phyloP scores from a whole-genome alignment of 148 eudicot species.

The Rhododendron mucronatum region DNA sequence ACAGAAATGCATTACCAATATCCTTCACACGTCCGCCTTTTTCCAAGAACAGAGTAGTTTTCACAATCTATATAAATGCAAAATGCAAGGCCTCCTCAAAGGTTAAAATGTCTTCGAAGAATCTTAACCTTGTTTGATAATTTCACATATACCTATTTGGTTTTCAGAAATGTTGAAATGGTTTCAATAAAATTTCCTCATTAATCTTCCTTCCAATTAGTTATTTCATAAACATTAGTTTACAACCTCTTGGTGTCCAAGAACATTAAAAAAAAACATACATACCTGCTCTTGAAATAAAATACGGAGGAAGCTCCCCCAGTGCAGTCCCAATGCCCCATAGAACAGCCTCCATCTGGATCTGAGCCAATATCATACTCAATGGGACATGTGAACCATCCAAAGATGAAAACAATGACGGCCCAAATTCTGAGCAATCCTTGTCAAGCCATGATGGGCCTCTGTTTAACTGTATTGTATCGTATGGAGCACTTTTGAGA shows the following conservation, averaged over 20 bases:
- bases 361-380: conserved; percentile 82
- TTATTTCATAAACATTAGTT: background rate
- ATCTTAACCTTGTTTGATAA: background rate
- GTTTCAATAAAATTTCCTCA: background rate
- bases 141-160: background rate
- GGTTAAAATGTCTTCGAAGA: background rate
- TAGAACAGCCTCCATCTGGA: conserved; percentile 83
- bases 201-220: background rate
- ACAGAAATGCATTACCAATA: background rate
- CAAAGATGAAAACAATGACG: conserved; percentile 54
- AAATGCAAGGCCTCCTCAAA: background rate
- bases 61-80: background rate
- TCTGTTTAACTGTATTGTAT: conserved; percentile 79
- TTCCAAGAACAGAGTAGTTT: background rate
- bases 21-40: background rate
- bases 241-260: background rate
- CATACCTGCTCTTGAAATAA: conserved; percentile 92
- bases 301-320: conserved; percentile 99
- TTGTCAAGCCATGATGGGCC: conserved; percentile 93
- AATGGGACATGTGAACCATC: conserved; percentile 66
- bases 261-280: background rate
- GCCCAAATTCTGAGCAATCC: conserved; percentile 84
- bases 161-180: background rate
- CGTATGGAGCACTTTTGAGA: conserved; percentile 89
- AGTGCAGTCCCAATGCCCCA: conserved; percentile 99